Conservation (phyloP, 257 asterid species). For the Salvia rosmarinus region DNA sequence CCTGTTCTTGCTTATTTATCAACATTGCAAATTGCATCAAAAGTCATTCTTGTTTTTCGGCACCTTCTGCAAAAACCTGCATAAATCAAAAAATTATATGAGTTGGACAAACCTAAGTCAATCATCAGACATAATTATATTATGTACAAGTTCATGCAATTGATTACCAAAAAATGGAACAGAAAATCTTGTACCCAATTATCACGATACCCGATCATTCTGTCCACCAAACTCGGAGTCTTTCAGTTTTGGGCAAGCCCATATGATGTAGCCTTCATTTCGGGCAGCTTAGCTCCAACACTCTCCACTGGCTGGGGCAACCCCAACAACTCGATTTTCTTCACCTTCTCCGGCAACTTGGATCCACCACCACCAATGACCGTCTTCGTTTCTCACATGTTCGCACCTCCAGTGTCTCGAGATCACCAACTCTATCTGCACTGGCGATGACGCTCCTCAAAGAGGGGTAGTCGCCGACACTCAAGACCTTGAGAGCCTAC, state of each 20-base stretch:
- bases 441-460: slow-evolving; percentile 23
- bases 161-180: not conserved
- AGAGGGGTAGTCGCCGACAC: slow-evolving; percentile 32
- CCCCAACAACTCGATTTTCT: slow-evolving; percentile 25
- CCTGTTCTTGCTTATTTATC: too few species aligned
- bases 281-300: not conserved
- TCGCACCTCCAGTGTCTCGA: slow-evolving; percentile 28
- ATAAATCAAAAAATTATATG: not conserved
- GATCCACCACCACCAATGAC: slow-evolving; percentile 1
- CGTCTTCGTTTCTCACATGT: slow-evolving; percentile 36
- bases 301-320: slow-evolving; percentile 32
- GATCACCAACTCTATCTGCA: not conserved
- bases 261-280: not conserved
- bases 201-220: too few species aligned
- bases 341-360: not conserved
- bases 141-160: not conserved
- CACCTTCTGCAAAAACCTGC: not conserved
- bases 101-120: not conserved
- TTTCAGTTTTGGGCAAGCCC: slow-evolving; percentile 38
- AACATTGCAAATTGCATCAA: not conserved
- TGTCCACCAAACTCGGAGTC: not conserved
- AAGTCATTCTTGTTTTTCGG: not conserved
- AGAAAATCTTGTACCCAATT: not conserved
- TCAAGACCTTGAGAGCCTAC: not conserved
- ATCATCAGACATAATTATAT: too few species aligned